A percentile compares a stretch with the other conserved stretches of the same genome.
phyloP scores from a whole-genome alignment of 352 stramenopile species.

The Discostella stelligera region DNA sequence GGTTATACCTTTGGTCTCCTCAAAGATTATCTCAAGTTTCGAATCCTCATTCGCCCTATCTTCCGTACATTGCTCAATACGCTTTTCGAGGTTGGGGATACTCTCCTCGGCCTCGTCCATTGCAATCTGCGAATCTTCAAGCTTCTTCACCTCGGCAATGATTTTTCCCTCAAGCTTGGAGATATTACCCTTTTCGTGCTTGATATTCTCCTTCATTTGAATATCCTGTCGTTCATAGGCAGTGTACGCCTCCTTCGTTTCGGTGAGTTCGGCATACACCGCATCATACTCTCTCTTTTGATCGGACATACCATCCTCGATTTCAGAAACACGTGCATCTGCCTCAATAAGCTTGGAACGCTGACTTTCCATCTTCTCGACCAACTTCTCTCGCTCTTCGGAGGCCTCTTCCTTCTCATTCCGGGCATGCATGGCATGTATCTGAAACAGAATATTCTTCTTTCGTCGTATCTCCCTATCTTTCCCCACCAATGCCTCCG shows the following conservation, averaged over 20 bases:
- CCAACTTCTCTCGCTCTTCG: conserved; percentile 85
- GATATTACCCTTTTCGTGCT: conserved; percentile 90
- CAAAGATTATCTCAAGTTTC: conserved; percentile 86
- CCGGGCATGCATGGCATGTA: conserved; percentile 86
- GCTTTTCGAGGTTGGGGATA: conserved; percentile 87
- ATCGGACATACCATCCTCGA: conserved; percentile 83
- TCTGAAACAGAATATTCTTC: conserved; percentile 95
- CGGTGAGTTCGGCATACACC: conserved; percentile 86
- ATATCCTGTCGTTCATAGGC: conserved; percentile 97
- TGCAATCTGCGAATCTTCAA: conserved; percentile 85
- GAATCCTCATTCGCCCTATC: conserved; percentile 80
- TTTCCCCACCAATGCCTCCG: conserved; percentile 91
- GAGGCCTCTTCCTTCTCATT: conserved; percentile 84
- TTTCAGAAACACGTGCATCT: conserved; percentile 78
- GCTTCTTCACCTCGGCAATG: conserved; percentile 90
- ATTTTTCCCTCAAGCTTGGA: conserved; percentile 90
- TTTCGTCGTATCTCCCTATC: conserved; percentile 95
- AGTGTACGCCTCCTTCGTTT: conserved; percentile 90
- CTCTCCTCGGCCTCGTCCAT: conserved; percentile 87
- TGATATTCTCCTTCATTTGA: conserved; percentile 96
- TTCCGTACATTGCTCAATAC: conserved; percentile 63
- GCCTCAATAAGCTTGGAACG: conserved; percentile 74
- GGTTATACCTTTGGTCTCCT: conserved; percentile 76
- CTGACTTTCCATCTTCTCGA: conserved; percentile 81
- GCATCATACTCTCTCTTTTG: conserved; percentile 88